Conservation (phyloP, 73 alveolate species). For the Symbiodinium natans region DNA sequence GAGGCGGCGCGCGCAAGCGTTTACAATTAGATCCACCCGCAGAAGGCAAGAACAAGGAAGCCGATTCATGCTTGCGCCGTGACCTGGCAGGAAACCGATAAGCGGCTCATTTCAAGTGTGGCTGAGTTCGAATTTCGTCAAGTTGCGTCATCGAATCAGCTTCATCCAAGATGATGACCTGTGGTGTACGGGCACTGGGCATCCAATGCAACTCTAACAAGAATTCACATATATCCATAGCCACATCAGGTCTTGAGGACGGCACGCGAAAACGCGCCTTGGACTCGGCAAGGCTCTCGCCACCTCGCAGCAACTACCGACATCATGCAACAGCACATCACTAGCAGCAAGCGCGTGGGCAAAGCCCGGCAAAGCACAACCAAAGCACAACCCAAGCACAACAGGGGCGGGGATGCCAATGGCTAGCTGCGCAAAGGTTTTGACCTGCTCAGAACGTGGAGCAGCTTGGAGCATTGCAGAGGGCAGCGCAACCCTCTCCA, state of each 20-base stretch:
- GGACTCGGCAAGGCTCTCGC: not conserved
- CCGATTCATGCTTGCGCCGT: too few relatives aligned
- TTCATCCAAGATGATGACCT: slow-evolving; percentile 99
- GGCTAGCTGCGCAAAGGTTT: slow-evolving; percentile 80
- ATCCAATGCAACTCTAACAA: not conserved
- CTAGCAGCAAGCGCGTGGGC: too few relatives aligned
- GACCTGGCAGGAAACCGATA: too few relatives aligned
- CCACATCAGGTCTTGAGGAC: not conserved
- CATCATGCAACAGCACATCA: too few relatives aligned
- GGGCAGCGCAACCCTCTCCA: not conserved
- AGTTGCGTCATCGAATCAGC: slow-evolving; percentile 99
- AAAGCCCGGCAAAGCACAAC: too few relatives aligned
- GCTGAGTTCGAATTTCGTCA: too few relatives aligned
- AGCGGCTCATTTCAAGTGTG: too few relatives aligned
- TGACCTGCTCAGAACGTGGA: slow-evolving; percentile 7
- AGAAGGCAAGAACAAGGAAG: too few relatives aligned
- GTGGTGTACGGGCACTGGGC: not conserved
- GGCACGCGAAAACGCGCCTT: not conserved
- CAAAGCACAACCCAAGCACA: too few relatives aligned
- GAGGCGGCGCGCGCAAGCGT: too few relatives aligned
- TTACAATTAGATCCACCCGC: too few relatives aligned
- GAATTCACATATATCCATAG: not conserved
- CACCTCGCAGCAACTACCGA: not conserved
- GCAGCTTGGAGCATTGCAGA: not conserved
- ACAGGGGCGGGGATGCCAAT: not conserved